Conservation (phyloP, 73 alveolate genomes). For the Paramecium tetraurelia region DNA sequence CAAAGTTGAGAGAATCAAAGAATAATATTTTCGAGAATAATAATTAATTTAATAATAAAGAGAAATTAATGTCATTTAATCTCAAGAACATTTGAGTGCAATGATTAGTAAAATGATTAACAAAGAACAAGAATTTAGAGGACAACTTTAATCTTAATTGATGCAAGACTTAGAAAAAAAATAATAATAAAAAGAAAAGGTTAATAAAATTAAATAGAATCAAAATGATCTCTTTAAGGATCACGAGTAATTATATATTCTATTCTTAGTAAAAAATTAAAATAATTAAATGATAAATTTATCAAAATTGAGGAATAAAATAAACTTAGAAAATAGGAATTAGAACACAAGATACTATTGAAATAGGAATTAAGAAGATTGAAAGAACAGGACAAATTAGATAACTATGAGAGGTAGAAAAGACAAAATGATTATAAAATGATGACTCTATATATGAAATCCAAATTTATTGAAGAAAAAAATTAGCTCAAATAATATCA, state of each 20-base stretch:
- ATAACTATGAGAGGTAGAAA: conserved; percentile 39
- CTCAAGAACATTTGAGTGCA: conserved; percentile 14
- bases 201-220: background rate
- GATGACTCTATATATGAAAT: background rate
- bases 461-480: conserved; percentile 32
- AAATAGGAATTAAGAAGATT: conserved; percentile 38
- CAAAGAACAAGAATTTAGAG: conserved; percentile 38
- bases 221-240: background rate
- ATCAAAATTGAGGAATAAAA: conserved; percentile 7
- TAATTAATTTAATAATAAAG: background rate
- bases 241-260: background rate
- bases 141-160: background rate
- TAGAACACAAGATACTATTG: background rate
- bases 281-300: conserved; percentile 33
- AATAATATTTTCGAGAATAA: background rate
- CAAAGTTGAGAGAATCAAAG: conserved; percentile 21
- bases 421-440: conserved; percentile 35
- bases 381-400: conserved; percentile 39
- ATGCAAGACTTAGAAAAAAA: background rate
- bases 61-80: background rate
- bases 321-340: background rate
- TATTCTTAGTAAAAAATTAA: background rate
- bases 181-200: background rate
- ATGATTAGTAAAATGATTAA: conserved; percentile 22
- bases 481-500: conserved; percentile 1